phyloP scores from a whole-genome alignment of 73 alveolate genomes.

The Paramecium bursaria region DNA sequence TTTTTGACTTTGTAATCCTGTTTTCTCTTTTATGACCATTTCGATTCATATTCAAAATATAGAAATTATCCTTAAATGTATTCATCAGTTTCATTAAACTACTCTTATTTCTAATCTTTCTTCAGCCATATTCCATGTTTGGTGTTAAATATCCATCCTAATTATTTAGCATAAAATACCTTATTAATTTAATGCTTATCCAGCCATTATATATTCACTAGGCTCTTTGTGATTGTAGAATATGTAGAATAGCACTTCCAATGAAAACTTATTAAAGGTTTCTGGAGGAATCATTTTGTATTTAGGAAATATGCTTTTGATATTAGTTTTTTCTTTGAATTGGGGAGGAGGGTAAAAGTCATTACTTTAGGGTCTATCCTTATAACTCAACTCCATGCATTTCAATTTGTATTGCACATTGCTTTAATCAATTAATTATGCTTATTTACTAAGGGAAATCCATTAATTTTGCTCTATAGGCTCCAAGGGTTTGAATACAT shows the following conservation, averaged over 20 bases:
- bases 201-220: constrained; percentile 37
- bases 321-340: constrained; percentile 39
- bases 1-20: constrained; percentile 23
- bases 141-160: constrained; percentile 35
- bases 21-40: constrained; percentile 31
- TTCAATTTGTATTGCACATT: constrained; percentile 21
- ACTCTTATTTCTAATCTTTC: constrained; percentile 2
- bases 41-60: constrained; percentile 19
- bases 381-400: constrained; percentile 47
- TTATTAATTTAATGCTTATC: constrained; percentile 29
- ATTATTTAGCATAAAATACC: too few species aligned
- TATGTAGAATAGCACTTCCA: constrained; percentile 28
- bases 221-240: constrained; percentile 55
- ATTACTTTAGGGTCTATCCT: constrained; percentile 33
- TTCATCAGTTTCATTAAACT: constrained; percentile 20
- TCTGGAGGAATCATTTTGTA: constrained; percentile 25
- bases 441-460: constrained; percentile 7
- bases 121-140: constrained; percentile 58
- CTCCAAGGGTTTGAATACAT: neutral
- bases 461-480: constrained; percentile 19
- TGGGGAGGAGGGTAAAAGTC: constrained; percentile 41
- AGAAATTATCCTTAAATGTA: constrained; percentile 33
- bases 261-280: neutral
- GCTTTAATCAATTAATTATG: constrained; percentile 49
- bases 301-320: constrained; percentile 41